These are phyloP conservation scores for Candida boleticola DNA, from an alignment of 805 yeast genomes.

Conservation along the genomic window DNA sequence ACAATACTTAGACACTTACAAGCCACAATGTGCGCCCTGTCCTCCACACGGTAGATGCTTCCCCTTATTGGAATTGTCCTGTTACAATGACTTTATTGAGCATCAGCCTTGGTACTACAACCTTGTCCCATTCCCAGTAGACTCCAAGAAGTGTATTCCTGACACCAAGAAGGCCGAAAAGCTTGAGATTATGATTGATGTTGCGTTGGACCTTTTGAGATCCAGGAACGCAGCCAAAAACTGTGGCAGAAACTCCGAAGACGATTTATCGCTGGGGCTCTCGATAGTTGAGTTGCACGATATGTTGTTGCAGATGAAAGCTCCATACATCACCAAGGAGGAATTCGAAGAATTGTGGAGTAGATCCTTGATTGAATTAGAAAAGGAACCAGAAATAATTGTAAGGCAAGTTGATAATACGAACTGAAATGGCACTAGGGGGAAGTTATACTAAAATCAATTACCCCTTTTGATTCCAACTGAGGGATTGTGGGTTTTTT, in stretches of 20 bases:
- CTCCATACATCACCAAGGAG: slow-evolving; percentile 48
- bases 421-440: no score
- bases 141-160: slow-evolving; percentile 56
- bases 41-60: slow-evolving; percentile 81
- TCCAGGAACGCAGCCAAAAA: slow-evolving; percentile 61
- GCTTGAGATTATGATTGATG: slow-evolving; percentile 61
- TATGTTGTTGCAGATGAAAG: slow-evolving; percentile 45
- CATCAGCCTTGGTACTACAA: slow-evolving; percentile 52
- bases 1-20: slow-evolving; percentile 41
- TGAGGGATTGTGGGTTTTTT: no score
- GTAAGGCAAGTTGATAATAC: slow-evolving; percentile 74
- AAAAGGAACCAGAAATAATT: slow-evolving; percentile 65
- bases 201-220: slow-evolving; percentile 64
- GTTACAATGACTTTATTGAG: slow-evolving; percentile 65
- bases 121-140: slow-evolving; percentile 50
- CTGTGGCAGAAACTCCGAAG: slow-evolving; percentile 51
- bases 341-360: slow-evolving; percentile 78
- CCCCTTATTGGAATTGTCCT: slow-evolving; percentile 55
- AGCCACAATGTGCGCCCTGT: slow-evolving; percentile 71
- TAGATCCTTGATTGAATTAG: slow-evolving; percentile 58
- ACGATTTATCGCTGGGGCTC: slow-evolving; percentile 51
- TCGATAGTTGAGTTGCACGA: slow-evolving; percentile 49
- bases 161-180: slow-evolving; percentile 72
- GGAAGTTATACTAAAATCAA: no score
- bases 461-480: no score